phyloP scores from a whole-genome alignment of 331 rosid genomes.

The Arachis monticola region DNA sequence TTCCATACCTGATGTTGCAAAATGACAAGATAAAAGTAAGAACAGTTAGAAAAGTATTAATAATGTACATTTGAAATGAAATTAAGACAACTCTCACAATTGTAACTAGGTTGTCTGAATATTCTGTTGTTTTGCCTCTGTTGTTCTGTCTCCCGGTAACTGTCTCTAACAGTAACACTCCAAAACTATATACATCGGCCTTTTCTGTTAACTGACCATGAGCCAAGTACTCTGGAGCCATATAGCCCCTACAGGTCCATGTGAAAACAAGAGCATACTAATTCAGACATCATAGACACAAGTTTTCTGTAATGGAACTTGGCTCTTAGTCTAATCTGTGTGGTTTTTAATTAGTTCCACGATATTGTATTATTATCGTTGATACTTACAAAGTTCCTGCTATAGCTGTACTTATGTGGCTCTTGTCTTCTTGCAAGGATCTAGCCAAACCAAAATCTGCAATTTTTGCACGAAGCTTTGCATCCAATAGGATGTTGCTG shows the following conservation, averaged over 20 bases:
- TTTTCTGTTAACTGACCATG: conserved; percentile 92
- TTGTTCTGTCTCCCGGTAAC: conserved; percentile 75
- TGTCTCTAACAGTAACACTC: conserved; percentile 74
- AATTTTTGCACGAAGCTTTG: conserved; percentile 79
- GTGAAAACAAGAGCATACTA: not conserved
- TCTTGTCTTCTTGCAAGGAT: conserved; percentile 82
- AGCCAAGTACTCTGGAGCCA: conserved; percentile 98
- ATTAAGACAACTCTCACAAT: conserved; percentile 50
- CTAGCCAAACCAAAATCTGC: conserved; percentile 98
- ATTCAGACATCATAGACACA: conserved; percentile 18
- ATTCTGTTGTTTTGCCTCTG: conserved; percentile 68
- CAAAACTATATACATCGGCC: conserved; percentile 84
- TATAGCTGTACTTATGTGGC: conserved; percentile 90
- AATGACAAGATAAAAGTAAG: conserved; percentile 20
- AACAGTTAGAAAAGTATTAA: not conserved
- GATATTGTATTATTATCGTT: not conserved
- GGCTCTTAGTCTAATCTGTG: not conserved
- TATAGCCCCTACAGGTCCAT: conserved; percentile 68
- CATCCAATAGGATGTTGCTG: conserved; percentile 83
- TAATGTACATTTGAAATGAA: conserved; percentile 21
- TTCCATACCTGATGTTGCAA: conserved; percentile 72
- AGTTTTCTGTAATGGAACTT: not conserved
- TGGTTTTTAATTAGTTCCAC: not conserved
- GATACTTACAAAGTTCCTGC: conserved; percentile 81
- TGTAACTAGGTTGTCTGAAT: conserved; percentile 68